phyloP scores from a whole-genome alignment of 2,329 filamentous ascomycete genomes.

The Penicillium sp. region DNA sequence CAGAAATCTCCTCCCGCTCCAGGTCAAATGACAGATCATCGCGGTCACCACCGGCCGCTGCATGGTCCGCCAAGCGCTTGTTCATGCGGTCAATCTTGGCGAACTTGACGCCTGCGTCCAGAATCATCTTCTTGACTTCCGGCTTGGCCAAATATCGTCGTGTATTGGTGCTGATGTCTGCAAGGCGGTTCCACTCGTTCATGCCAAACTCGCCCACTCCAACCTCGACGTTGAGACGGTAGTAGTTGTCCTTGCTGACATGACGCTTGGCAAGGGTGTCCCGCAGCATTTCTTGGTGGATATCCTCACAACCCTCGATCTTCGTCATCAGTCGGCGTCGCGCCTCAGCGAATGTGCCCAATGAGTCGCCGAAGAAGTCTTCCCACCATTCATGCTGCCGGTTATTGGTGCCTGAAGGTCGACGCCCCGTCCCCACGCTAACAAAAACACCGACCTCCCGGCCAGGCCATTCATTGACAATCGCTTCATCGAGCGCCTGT shows the following conservation, averaged over 20 bases:
- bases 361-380: conserved; percentile 66
- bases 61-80: conserved; percentile 59
- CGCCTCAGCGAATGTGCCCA: conserved; percentile 91
- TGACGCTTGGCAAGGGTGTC: conserved; percentile 74
- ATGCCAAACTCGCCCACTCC: conserved; percentile 97
- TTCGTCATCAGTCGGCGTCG: conserved; percentile 80
- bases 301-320: conserved; percentile 92
- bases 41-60: conserved; percentile 33
- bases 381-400: conserved; percentile 83
- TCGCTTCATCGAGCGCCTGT: conserved; percentile 82
- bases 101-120: conserved; percentile 74
- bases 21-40: conserved; percentile 30
- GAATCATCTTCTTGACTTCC: conserved; percentile 73
- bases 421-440: conserved; percentile 89
- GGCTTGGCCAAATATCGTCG: conserved; percentile 74
- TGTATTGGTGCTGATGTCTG: conserved; percentile 91
- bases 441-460: conserved; percentile 89
- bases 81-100: conserved; percentile 80
- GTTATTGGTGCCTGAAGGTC: conserved; percentile 69
- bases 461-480: conserved; percentile 91
- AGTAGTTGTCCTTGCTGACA: conserved; percentile 88
- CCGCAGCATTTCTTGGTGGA: conserved; percentile 80
- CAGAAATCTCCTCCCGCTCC: conserved; percentile 26
- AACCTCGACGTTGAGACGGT: conserved; percentile 92
- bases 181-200: conserved; percentile 96